phyloP scores from a whole-genome alignment of 352 stramenopile genomes.

The Globisporangium emineosum region DNA sequence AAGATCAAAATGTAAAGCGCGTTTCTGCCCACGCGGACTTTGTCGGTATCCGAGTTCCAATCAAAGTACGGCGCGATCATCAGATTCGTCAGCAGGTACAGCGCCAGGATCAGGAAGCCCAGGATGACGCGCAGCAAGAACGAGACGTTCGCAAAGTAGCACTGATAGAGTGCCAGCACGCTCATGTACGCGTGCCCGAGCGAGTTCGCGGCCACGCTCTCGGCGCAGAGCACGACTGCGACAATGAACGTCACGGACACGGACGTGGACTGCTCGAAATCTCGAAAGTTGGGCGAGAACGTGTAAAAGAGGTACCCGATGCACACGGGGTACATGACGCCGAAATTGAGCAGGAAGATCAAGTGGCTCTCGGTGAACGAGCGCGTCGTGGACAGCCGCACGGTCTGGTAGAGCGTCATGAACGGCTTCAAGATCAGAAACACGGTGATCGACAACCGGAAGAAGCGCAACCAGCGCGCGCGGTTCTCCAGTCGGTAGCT shows the following conservation, averaged over 20 bases:
- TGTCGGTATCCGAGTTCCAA: slow-evolving; percentile 38
- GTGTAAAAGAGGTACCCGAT: slow-evolving; percentile 60
- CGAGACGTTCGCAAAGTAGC: slow-evolving; percentile 79
- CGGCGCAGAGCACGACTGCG: slow-evolving; percentile 54
- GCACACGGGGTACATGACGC: slow-evolving; percentile 68
- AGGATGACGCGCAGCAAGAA: slow-evolving; percentile 60
- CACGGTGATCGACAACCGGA: slow-evolving; percentile 60
- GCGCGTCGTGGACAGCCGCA: slow-evolving; percentile 39
- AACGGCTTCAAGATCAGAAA: slow-evolving; percentile 71
- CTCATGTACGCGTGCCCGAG: slow-evolving; percentile 78
- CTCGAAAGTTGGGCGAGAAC: slow-evolving; percentile 60
- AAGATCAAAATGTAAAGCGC: slow-evolving; percentile 84
- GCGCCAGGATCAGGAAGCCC: slow-evolving; percentile 56
- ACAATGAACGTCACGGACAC: slow-evolving; percentile 55
- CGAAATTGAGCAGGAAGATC: slow-evolving; percentile 79
- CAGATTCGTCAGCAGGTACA: slow-evolving; percentile 67
- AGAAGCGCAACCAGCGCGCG: slow-evolving; percentile 62
- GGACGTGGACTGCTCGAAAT: slow-evolving; percentile 56
- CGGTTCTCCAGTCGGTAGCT: slow-evolving; percentile 73
- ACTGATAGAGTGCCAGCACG: slow-evolving; percentile 76
- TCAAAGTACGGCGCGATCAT: slow-evolving; percentile 43
- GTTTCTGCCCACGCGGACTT: slow-evolving; percentile 58
- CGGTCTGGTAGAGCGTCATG: slow-evolving; percentile 72
- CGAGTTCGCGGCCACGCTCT: slow-evolving; percentile 66
- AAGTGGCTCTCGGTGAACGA: slow-evolving; percentile 54